Percentiles rank a stretch among this genome's conserved stretches.
phyloP scores from a whole-genome alignment of 2,329 filamentous ascomycete genomes.

The Diaporthe destruens region DNA sequence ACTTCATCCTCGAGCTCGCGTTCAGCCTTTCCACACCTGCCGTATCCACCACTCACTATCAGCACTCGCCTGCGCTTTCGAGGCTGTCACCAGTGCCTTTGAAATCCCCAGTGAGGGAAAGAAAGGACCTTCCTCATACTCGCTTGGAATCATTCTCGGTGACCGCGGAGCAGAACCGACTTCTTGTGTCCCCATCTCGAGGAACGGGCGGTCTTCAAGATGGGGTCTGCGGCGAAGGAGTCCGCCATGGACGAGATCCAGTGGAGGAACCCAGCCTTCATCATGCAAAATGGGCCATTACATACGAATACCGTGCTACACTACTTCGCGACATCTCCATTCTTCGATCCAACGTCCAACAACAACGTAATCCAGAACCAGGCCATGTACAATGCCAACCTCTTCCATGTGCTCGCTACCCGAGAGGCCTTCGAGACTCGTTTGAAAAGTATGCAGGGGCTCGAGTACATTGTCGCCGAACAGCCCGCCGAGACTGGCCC shows the following conservation, averaged over 20 bases:
- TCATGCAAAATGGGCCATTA: constrained; percentile 67
- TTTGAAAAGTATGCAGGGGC: constrained; percentile 73
- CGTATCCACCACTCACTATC: background rate
- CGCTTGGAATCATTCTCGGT: background rate
- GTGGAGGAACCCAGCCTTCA: constrained; percentile 68
- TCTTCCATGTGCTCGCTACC: constrained; percentile 69
- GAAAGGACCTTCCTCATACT: background rate
- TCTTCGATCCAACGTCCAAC: constrained; percentile 76
- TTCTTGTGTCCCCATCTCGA: background rate
- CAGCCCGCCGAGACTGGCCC: constrained; percentile 73
- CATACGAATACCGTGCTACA: constrained; percentile 75
- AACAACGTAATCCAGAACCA: constrained; percentile 74
- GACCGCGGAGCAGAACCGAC: background rate
- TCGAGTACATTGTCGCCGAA: constrained; percentile 76
- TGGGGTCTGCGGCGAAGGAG: constrained; percentile 59
- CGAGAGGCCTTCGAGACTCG: constrained; percentile 74
- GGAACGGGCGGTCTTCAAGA: constrained; percentile 46
- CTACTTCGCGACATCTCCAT: constrained; percentile 77
- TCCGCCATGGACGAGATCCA: constrained; percentile 75
- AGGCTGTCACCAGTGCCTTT: background rate
- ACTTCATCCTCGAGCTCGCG: background rate
- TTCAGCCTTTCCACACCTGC: background rate
- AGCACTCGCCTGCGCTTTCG: background rate
- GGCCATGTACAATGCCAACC: constrained; percentile 70
- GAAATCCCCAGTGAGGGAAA: too few relatives aligned